Base-by-base conservation (phyloP, 768 basidiomycete species). In the Boletus tylopilopsis region DNA sequence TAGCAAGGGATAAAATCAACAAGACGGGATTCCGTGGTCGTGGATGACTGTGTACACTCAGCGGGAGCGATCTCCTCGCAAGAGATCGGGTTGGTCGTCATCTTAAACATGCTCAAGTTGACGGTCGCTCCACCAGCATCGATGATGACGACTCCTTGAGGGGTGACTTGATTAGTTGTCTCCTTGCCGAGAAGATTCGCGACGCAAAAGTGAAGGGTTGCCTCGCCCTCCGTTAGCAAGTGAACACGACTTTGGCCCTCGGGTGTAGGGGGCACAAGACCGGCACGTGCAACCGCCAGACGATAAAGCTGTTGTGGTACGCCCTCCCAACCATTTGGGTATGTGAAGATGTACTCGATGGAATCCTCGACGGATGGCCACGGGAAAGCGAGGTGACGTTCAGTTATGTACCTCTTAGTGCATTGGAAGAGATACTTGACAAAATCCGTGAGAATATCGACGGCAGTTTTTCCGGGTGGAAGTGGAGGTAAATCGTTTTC, bases 281-380 rank as follows among this genome's bases (percentile, higher is more conserved):
- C 77, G 1, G 80, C 81, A 6, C 53, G 51, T 4, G 78, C 68
- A 1, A 79, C 76, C 2, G 81, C 82, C n/a, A n/a, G n/a, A 30
- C 61, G 59, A 1, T 81, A 73, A 68, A 83, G 77, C 50, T 72
- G 64, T 23, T 64, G 63, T 45, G 83, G 83, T 55, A 58, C 58
- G 1, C 78, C 76, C 49, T 77, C 81, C 83, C 82, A 84, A 0
- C 79, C 81, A 47, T 84, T 84, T 2, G 82, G 82, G 54, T 83
- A 81, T 0, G 74, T 73, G 5, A 84, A 69, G 2, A 84, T 67
- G 49, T 77, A 78, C 23, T 78, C 71, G 19, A 78, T 75, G 2
- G 49, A 57, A 13, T 67, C 50, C 49, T 74, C 64, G 16, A 80
- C 51, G 0, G 70, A 72, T 0, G 49, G 43, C 79, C 78, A 80